These are phyloP conservation scores for Rhodotorula sp. DNA, from an alignment of 1,284 basidiomycete species.

Conservation along the genomic window DNA sequence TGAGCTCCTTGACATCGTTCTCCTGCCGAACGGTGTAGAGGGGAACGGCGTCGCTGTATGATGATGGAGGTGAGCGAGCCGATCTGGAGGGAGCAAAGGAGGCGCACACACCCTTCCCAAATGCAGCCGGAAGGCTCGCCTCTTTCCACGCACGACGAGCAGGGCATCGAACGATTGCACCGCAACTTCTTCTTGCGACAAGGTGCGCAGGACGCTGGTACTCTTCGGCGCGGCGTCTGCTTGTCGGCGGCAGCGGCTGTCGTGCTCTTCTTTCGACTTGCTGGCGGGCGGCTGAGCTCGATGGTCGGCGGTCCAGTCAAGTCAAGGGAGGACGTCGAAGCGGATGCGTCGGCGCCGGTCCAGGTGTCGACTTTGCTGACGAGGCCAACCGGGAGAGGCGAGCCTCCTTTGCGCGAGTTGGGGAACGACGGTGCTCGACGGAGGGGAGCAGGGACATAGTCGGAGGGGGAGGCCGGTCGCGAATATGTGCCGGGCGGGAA, in stretches of 20 bases:
- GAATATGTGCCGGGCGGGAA: no score
- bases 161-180: slow-evolving; percentile 20
- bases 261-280: neutral
- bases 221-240: slow-evolving; percentile 12
- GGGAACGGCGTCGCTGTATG: slow-evolving; percentile 11
- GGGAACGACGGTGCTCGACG: no score
- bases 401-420: neutral
- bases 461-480: no score
- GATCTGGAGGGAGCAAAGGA: neutral
- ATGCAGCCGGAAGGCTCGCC: slow-evolving; percentile 17
- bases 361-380: slow-evolving; percentile 8
- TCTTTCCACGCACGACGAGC: slow-evolving; percentile 20
- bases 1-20: slow-evolving; percentile 22
- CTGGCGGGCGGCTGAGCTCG: neutral
- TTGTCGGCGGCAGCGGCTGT: neutral
- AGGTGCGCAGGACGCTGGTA: slow-evolving; percentile 14
- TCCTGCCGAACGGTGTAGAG: slow-evolving; percentile 19
- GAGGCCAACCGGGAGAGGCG: neutral
- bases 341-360: neutral
- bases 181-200: slow-evolving; percentile 27
- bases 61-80: no score
- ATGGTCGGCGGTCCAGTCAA: neutral
- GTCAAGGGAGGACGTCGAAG: neutral
- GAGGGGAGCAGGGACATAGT: no score
- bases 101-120: slow-evolving; percentile 27